phyloP scores from a whole-genome alignment of 441 rosid species.

The Gossypium davidsonii region DNA sequence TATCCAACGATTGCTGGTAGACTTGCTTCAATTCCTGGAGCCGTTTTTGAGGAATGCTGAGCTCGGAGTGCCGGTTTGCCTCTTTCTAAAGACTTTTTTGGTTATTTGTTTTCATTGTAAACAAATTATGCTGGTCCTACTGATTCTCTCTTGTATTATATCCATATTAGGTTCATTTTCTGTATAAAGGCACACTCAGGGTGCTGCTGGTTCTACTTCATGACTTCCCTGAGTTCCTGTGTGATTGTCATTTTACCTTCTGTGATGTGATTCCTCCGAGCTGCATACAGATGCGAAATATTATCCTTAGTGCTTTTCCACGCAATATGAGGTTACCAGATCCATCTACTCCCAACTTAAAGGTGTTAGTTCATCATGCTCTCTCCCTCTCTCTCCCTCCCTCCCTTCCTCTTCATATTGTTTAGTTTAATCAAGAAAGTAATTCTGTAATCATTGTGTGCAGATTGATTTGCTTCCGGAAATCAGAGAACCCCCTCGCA shows the following conservation, averaged over 20 bases:
- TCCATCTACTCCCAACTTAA: constrained; percentile 95
- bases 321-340: constrained; percentile 98
- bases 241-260: constrained; percentile 93
- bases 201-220: constrained; percentile 94
- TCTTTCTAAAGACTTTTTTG: constrained; percentile 14
- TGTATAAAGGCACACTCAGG: constrained; percentile 91
- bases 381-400: background rate
- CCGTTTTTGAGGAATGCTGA: constrained; percentile 96
- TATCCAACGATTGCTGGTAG: constrained; percentile 89
- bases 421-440: constrained; percentile 7
- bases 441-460: constrained; percentile 1
- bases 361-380: constrained; percentile 37
- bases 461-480: constrained; percentile 98
- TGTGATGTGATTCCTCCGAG: constrained; percentile 99
- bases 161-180: constrained; percentile 61
- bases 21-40: constrained; percentile 91
- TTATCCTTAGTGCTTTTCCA: constrained; percentile 92
- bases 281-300: constrained; percentile 97
- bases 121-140: background rate
- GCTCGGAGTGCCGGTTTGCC: constrained; percentile 69
- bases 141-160: constrained; percentile 25
- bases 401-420: background rate
- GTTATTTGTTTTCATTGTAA: constrained; percentile 5
- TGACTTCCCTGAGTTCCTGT: constrained; percentile 96
- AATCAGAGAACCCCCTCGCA: constrained; percentile 76